Conservation (phyloP, 192 early-diverging fungal genomes). For the Backusella australiensis region DNA sequence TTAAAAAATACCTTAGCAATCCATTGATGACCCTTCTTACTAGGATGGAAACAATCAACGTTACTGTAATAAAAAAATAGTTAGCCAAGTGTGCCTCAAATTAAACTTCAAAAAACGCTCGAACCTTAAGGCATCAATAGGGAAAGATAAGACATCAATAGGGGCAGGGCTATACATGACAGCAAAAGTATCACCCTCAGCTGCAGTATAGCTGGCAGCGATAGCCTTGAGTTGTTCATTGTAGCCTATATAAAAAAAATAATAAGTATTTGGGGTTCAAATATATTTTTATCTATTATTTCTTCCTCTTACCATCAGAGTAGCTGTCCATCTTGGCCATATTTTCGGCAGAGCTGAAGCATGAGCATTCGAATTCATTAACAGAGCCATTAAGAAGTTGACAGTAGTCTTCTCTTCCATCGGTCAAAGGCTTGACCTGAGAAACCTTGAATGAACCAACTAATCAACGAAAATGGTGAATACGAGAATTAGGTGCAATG, state of each 20-base stretch:
- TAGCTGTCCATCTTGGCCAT: constrained; percentile 13
- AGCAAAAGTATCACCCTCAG: constrained; percentile 10
- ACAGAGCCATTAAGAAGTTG: neutral
- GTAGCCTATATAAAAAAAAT: neutral
- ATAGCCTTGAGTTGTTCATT: constrained; percentile 12
- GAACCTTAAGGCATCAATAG: constrained; percentile 14
- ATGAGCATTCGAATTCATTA: constrained; percentile 19
- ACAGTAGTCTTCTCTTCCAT: constrained; percentile 13
- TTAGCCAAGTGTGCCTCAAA: neutral
- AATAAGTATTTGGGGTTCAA: neutral
- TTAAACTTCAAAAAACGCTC: neutral
- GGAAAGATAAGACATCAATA: constrained; percentile 12
- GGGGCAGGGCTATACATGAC: constrained; percentile 9
- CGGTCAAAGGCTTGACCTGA: constrained; percentile 21
- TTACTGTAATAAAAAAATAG: constrained; percentile 8
- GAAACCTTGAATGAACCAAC: constrained; percentile 25
- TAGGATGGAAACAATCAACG: constrained; percentile 24
- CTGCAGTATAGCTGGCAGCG: constrained; percentile 9
- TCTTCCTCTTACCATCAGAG: constrained; percentile 11
- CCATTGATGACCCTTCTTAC: constrained; percentile 18
- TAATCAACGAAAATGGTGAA: neutral
- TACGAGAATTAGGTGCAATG: neutral
- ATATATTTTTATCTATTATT: neutral
- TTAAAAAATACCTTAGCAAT: constrained; percentile 12
- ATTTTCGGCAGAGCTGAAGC: constrained; percentile 4